A percentile compares a stretch with the other conserved stretches of the same genome.
These are phyloP conservation scores for Coniosporium tulheliwenetii DNA, from an alignment of 2,329 filamentous ascomycete species.

Conservation along the genomic window DNA sequence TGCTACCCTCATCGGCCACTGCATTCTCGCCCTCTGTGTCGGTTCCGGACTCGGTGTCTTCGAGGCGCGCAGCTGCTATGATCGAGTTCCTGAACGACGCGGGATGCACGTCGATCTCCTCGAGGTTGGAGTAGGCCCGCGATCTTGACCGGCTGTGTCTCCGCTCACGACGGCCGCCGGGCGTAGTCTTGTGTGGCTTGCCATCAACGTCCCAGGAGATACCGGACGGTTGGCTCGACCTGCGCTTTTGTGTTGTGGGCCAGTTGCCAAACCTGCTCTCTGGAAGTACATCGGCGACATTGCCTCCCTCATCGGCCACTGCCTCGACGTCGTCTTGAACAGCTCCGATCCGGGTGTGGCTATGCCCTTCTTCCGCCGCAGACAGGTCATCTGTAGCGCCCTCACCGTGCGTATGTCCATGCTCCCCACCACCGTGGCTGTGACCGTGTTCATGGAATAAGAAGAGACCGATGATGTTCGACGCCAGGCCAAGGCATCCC, in stretches of 20 bases:
- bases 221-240: conserved; percentile 3
- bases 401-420: conserved; percentile 24
- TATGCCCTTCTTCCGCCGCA: conserved; percentile 37
- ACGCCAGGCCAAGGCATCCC: conserved; percentile 68
- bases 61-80: conserved; percentile 61
- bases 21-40: conserved; percentile 40
- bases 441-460: conserved; percentile 92
- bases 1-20: conserved; percentile 26
- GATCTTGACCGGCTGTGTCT: conserved; percentile 47
- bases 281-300: conserved; percentile 46
- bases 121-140: conserved; percentile 40
- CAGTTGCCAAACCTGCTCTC: conserved; percentile 42
- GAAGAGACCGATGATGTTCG: conserved; percentile 77
- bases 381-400: conserved; percentile 19
- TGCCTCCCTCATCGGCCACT: conserved; percentile 41
- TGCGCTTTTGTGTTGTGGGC: conserved; percentile 16
- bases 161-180: conserved; percentile 34
- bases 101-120: conserved; percentile 69
- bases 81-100: conserved; percentile 86
- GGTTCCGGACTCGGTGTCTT: conserved; percentile 37
- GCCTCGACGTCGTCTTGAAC: conserved; percentile 19
- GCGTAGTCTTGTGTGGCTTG: conserved; percentile 6
- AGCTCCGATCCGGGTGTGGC: conserved; percentile 15
- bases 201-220: conserved; percentile 6
- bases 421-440: conserved; percentile 46